Evolutionary conservation across 192 early-diverging fungal genomes (phyloP).

Genomic region (Umbelopsis vinacea): DNA sequence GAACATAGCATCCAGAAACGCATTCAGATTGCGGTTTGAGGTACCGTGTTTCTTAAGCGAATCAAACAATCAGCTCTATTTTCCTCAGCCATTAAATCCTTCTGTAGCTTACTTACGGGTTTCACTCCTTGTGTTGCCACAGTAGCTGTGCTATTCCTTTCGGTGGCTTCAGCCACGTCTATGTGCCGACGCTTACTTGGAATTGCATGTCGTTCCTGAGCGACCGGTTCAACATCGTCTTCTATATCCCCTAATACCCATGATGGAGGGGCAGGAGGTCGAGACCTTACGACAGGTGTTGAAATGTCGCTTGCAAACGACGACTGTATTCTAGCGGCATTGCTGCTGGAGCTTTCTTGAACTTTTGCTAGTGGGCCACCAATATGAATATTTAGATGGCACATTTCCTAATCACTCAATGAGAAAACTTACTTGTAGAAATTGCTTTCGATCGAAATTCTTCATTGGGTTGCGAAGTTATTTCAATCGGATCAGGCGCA

Average conservation of each 20-base stretch:
- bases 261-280: background rate
- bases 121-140: background rate
- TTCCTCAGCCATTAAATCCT: too few species aligned
- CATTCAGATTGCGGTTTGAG: background rate
- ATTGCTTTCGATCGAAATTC: background rate
- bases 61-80: background rate
- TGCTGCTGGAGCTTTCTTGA: background rate
- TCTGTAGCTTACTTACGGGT: background rate
- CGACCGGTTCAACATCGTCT: background rate
- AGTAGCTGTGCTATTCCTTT: too few species aligned
- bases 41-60: too few species aligned
- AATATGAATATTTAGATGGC: too few species aligned
- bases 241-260: background rate
- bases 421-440: background rate
- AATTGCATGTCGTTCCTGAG: too few species aligned
- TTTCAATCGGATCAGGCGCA: background rate
- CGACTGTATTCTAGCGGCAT: background rate
- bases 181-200: too few species aligned
- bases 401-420: background rate
- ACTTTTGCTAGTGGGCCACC: background rate
- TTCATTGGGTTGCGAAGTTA: background rate
- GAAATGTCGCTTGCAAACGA: background rate
- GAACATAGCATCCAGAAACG: conserved; percentile 1
- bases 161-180: too few species aligned
- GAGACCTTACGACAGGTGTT: background rate